Base-by-base conservation (phyloP, 768 basidiomycete species). In the Lactarius sanguifluus region DNA sequence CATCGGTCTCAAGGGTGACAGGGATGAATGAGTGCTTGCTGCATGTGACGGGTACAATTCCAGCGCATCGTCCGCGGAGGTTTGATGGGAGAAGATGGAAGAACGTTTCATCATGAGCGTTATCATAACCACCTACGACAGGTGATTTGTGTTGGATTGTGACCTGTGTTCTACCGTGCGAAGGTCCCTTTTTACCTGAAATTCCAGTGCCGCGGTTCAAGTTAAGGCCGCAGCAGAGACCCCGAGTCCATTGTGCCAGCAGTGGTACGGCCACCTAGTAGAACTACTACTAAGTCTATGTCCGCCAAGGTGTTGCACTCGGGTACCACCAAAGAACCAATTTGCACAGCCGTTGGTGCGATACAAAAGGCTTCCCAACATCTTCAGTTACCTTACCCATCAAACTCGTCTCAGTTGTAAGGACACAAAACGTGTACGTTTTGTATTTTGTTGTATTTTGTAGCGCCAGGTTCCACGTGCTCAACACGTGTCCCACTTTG, bases 81-180 rank as follows among this genome's bases (percentile, higher is more conserved):
- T 52, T 50, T 52, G 25, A 52, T 52, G 25, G n/a, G 47, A 50
- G 47, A 50, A 50, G 47, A 25, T 52, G 25, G 50, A 25, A 52
- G 50, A 23, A n/a, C 23, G 50, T 52, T 25, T 52, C 13, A 50
- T 50, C 10, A 6, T 6, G 13, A 50, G 5, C 25, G 50, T 52
- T 52, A 52, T 52, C 50, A 52, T 23, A 47, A 52, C 50, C 25
- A 52, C 50, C 4, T 52, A 52, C 50, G 5, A 7, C 50, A 52
- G 25, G 50, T 50, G 45, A 12, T 25, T 23, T 15, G 23, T 25
- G 25, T 50, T 50, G 47, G 47, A 23, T 12, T 20, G n/a, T 52
- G 13, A 23, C 5, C 47, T 52, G 13, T 13, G 12, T 15, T 3
- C 25, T 25, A 13, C 4, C 10, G 23, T 47, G 10, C 5, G 45